A percentile compares a stretch with the other conserved stretches of the same genome.
phyloP scores from a whole-genome alignment of 1,284 basidiomycete species.

The Ceratobasidium sp. region DNA sequence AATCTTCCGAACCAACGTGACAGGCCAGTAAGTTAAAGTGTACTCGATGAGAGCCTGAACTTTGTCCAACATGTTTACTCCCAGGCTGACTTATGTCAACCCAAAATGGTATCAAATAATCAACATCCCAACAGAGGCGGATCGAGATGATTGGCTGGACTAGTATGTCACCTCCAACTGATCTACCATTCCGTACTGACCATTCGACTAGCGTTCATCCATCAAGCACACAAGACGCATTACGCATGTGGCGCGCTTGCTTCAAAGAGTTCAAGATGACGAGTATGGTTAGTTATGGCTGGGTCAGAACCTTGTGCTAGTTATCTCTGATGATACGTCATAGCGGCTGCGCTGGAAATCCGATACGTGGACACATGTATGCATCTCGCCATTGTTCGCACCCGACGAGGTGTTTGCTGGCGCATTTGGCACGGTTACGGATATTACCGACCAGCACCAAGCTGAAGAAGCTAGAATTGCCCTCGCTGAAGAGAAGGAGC shows the following conservation, averaged over 20 bases:
- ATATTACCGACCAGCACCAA: conserved; percentile 46
- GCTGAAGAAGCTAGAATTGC: conserved; percentile 45
- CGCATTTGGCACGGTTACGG: conserved; percentile 34
- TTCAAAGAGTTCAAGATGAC: conserved; percentile 5
- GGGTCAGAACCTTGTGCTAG: background rate
- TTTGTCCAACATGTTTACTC: background rate
- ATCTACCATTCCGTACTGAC: too few relatives aligned
- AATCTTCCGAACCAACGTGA: conserved; percentile 27
- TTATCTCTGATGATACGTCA: background rate
- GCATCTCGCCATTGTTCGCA: conserved; percentile 18
- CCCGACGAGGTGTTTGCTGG: conserved; percentile 18
- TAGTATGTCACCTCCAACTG: conserved; percentile 1
- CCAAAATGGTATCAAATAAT: conserved; percentile 24
- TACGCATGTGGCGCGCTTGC: conserved; percentile 8
- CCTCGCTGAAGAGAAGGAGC: conserved; percentile 46
- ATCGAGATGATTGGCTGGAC: conserved; percentile 26
- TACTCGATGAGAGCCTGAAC: background rate
- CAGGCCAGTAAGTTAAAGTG: background rate
- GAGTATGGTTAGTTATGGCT: background rate
- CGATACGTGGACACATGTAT: conserved; percentile 22
- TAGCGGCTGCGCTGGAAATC: conserved; percentile 30
- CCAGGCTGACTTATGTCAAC: conserved; percentile 31
- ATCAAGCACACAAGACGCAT: conserved; percentile 5
- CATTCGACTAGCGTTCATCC: conserved; percentile 5
- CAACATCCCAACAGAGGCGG: background rate